These are phyloP conservation scores for Umbelopsis sp. DNA, from an alignment of 192 early-diverging fungal genomes.

Conservation along the genomic window DNA sequence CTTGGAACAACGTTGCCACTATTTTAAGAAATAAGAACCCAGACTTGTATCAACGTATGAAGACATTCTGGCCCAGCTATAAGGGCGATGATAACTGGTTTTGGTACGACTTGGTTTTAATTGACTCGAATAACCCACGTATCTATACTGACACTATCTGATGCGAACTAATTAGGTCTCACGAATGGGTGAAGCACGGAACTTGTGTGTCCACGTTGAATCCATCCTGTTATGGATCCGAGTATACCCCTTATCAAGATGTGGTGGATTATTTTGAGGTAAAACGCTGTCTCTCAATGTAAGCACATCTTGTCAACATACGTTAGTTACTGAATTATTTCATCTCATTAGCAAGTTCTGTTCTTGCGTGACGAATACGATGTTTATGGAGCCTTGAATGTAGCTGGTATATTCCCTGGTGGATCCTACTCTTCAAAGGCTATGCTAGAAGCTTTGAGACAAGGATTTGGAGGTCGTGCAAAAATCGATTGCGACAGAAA, in stretches of 20 bases:
- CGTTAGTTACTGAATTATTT: constrained; percentile 49
- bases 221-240: constrained; percentile 41
- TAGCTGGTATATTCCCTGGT: constrained; percentile 51
- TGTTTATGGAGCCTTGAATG: constrained; percentile 41
- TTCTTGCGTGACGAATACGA: constrained; percentile 40
- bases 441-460: constrained; percentile 45
- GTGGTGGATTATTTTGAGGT: constrained; percentile 41
- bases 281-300: neutral
- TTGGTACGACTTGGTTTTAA: neutral
- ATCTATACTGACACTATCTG: constrained; percentile 6
- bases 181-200: constrained; percentile 56
- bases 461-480: constrained; percentile 41
- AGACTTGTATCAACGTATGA: constrained; percentile 33
- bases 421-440: constrained; percentile 39
- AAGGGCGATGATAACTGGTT: constrained; percentile 72
- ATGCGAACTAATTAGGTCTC: constrained; percentile 43
- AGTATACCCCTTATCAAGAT: constrained; percentile 42
- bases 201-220: constrained; percentile 46
- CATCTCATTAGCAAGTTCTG: constrained; percentile 40
- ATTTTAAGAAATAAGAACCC: constrained; percentile 42
- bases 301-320: constrained; percentile 19
- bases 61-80: constrained; percentile 54
- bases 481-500: constrained; percentile 42
- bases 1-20: constrained; percentile 55
- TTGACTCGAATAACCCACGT: neutral